Percentiles rank a stretch among this genome's conserved stretches.
Evolutionary conservation across 352 stramenopile genomes (phyloP).

Genomic region (Phytophthora melonis): DNA sequence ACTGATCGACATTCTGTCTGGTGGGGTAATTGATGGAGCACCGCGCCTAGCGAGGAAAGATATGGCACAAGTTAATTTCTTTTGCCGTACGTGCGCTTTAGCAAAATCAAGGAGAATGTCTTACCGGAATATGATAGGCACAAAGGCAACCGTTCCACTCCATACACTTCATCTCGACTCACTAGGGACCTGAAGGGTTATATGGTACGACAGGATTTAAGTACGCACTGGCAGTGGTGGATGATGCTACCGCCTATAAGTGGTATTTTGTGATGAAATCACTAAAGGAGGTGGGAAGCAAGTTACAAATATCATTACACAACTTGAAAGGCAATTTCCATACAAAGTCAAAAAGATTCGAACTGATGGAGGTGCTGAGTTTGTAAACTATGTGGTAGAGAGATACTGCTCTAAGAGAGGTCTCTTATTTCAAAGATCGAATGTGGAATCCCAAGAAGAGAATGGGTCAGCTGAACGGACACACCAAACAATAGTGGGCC

Average conservation of each 20-base stretch:
- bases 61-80: neutral
- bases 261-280: conserved; percentile 24
- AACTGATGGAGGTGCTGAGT: conserved; percentile 18
- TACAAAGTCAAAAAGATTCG: neutral
- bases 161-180: neutral
- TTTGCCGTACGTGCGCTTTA: neutral
- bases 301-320: neutral
- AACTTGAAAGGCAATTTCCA: neutral
- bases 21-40: neutral
- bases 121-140: neutral
- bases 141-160: neutral
- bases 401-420: neutral
- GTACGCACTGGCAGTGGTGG: neutral
- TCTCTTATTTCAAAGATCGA: conserved; percentile 4
- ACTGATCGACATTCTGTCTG: neutral
- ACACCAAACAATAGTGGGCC: conserved; percentile 18
- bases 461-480: conserved; percentile 6
- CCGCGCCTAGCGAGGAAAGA: neutral
- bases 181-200: neutral
- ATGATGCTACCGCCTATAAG: conserved; percentile 19
- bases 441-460: neutral
- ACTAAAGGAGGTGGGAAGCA: conserved; percentile 3
- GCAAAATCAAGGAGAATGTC: neutral
- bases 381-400: neutral
- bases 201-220: conserved; percentile 4